Evolutionary conservation across 352 stramenopile species (phyloP).

Genomic region (Elongisporangium undulatum): DNA sequence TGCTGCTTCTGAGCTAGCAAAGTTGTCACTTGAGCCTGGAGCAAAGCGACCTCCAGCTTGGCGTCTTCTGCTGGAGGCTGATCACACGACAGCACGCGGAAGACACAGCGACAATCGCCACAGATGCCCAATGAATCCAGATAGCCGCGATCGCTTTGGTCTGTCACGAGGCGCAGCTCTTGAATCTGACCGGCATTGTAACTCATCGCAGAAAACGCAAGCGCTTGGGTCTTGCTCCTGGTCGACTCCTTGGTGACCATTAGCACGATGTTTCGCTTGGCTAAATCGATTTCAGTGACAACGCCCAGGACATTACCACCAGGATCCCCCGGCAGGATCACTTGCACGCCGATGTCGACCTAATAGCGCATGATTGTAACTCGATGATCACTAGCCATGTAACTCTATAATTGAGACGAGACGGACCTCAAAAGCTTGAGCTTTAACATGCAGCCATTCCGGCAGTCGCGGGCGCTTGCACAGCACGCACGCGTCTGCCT

Average conservation of each 20-base stretch:
- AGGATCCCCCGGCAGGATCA: constrained; percentile 6
- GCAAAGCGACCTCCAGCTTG: background rate
- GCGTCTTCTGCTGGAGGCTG: background rate
- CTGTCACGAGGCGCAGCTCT: constrained; percentile 17
- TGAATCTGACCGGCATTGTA: constrained; percentile 21
- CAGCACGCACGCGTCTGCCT: constrained; percentile 3
- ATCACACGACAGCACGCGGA: constrained; percentile 32
- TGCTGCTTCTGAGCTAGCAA: constrained; percentile 18
- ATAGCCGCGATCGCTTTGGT: background rate
- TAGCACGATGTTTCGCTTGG: background rate
- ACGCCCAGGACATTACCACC: background rate
- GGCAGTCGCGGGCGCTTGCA: constrained; percentile 17
- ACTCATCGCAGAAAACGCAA: constrained; percentile 17
- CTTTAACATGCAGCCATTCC: constrained; percentile 22
- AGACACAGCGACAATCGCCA: constrained; percentile 39
- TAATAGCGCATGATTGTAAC: background rate
- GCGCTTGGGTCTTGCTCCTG: background rate
- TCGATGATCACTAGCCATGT: background rate
- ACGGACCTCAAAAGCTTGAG: constrained; percentile 16
- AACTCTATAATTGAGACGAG: background rate
- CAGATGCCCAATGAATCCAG: constrained; percentile 32
- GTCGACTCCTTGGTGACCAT: background rate
- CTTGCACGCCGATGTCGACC: constrained; percentile 16
- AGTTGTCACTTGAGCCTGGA: background rate
- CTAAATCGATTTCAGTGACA: background rate